phyloP scores from a whole-genome alignment of 768 basidiomycete species.

The Auriscalpium orientale region DNA sequence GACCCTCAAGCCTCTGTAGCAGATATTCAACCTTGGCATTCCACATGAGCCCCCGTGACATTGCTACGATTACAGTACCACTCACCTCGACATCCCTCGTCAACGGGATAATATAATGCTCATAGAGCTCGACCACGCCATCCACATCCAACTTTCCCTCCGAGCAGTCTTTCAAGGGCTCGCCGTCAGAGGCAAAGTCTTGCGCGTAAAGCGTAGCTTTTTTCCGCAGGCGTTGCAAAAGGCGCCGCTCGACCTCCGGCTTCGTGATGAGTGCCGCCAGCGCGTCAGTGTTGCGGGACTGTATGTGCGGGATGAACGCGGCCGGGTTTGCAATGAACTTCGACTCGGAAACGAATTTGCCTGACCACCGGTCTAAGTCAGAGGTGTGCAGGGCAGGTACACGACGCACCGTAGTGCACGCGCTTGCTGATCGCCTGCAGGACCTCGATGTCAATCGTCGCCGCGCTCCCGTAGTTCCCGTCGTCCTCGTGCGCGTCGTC shows the following conservation, averaged over 20 bases:
- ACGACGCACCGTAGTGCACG: conserved; percentile 84
- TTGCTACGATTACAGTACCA: not conserved
- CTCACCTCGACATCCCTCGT: conserved; percentile 97
- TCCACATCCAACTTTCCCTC: conserved; percentile 82
- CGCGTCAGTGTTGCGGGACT: conserved; percentile 63
- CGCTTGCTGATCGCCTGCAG: conserved; percentile 98
- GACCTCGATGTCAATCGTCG: conserved; percentile 90
- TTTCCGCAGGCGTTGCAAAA: conserved; percentile 77
- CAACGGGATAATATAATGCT: conserved; percentile 92
- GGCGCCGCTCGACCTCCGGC: conserved; percentile 84
- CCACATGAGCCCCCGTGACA: too few relatives aligned
- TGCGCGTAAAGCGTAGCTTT: conserved; percentile 76
- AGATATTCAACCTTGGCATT: conserved; percentile 83
- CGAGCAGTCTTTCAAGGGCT: conserved; percentile 33
- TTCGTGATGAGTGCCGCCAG: conserved; percentile 92
- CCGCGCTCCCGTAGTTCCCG: conserved; percentile 95
- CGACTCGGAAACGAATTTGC: conserved; percentile 98
- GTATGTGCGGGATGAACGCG: conserved; percentile 90
- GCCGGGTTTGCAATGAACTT: conserved; percentile 87
- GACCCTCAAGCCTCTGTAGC: conserved; percentile 78
- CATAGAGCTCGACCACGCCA: conserved; percentile 87
- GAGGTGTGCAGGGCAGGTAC: not conserved
- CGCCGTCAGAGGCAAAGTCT: conserved; percentile 70
- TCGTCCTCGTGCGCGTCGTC: conserved; percentile 81
- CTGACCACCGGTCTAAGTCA: conserved; percentile 31